A percentile compares a stretch with the other conserved stretches of the same genome.
Evolutionary conservation across 176 grass and related monocot genomes (phyloP).

Genomic region (Alloteropsis semialata): DNA sequence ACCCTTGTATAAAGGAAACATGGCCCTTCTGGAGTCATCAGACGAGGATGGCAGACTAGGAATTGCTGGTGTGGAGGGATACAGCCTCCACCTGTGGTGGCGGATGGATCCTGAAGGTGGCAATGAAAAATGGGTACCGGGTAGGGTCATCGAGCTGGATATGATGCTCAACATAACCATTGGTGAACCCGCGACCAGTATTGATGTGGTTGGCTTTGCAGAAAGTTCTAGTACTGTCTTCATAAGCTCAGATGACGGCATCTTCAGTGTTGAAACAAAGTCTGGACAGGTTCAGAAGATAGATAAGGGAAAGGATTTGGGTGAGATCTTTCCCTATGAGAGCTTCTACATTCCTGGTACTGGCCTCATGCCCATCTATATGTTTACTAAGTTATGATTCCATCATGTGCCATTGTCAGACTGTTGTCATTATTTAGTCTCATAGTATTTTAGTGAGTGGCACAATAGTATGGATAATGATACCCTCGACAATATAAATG

Average conservation of each 20-base stretch:
- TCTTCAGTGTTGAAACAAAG: neutral
- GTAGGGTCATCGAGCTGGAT: neutral
- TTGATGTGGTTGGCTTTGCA: neutral
- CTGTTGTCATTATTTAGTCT: too few relatives aligned
- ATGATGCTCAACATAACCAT: neutral
- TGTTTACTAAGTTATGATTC: too few relatives aligned
- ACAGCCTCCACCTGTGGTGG: neutral
- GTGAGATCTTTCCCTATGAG: neutral
- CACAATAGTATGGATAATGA: too few relatives aligned
- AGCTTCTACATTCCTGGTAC: neutral
- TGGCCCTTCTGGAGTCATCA: neutral
- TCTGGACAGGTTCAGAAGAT: neutral
- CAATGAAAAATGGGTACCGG: fast-evolving
- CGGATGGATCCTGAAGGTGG: neutral
- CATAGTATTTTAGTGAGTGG: too few relatives aligned
- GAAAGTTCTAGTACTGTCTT: neutral
- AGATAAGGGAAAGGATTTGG: too few relatives aligned
- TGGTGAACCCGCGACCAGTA: neutral
- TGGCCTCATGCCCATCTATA: too few relatives aligned
- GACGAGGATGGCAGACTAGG: neutral
- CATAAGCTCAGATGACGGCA: neutral
- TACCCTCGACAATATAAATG: too few relatives aligned
- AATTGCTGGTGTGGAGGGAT: fast-evolving
- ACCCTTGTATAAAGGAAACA: neutral
- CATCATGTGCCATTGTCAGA: too few relatives aligned